Conservation (phyloP, 331 rosid genomes). For the Malus hybrid region DNA sequence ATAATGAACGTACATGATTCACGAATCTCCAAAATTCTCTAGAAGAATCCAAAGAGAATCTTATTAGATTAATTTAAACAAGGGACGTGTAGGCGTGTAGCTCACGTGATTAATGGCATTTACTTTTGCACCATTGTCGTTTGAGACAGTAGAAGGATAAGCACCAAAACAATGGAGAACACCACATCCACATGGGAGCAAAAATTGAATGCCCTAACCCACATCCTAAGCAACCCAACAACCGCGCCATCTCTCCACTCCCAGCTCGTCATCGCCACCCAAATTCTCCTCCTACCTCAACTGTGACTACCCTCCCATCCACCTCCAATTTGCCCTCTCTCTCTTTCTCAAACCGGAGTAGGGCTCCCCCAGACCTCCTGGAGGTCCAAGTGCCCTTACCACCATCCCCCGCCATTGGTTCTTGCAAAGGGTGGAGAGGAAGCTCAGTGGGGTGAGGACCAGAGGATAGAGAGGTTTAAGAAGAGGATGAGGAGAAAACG, state of each 20-base stretch:
- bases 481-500: slow-evolving; percentile 47
- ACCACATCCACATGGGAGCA: slow-evolving; percentile 50
- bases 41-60: too few species aligned
- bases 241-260: slow-evolving; percentile 55
- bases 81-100: too few species aligned
- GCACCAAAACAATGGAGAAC: slow-evolving; percentile 20
- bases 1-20: too few species aligned
- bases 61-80: too few species aligned
- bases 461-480: slow-evolving; percentile 39
- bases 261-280: slow-evolving; percentile 58
- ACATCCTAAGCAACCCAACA: slow-evolving; percentile 66
- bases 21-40: too few species aligned
- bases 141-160: not conserved
- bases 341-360: slow-evolving; percentile 44
- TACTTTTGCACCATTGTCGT: not conserved
- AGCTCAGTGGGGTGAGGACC: slow-evolving; percentile 49
- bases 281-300: slow-evolving; percentile 64
- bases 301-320: slow-evolving; percentile 68
- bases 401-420: slow-evolving; percentile 66
- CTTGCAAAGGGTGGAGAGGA: slow-evolving; percentile 61
- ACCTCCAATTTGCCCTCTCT: slow-evolving; percentile 45
- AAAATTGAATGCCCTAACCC: slow-evolving; percentile 58
- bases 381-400: slow-evolving; percentile 81
- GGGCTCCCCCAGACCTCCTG: slow-evolving; percentile 55
- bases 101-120: too few species aligned